A percentile compares a stretch with the other conserved stretches of the same genome.
phyloP scores from a whole-genome alignment of 805 yeast species.

The Metschnikowia arizonensis region DNA sequence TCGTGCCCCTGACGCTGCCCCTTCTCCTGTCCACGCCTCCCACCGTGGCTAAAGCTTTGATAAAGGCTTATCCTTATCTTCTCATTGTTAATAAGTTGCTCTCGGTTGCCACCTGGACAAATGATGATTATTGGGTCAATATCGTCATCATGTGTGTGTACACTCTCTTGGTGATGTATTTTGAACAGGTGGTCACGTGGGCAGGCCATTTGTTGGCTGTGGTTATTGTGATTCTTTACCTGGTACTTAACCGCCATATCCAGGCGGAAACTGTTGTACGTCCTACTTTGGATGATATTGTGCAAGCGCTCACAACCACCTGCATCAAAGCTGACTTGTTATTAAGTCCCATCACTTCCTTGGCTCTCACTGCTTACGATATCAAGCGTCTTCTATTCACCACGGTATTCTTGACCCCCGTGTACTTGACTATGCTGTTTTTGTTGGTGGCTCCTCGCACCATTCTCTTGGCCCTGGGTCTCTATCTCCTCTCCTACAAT shows the following conservation, averaged over 20 bases:
- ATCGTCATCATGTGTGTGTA: conserved; percentile 54
- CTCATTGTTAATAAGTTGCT: conserved; percentile 65
- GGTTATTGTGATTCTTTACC: conserved; percentile 54
- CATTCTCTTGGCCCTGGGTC: conserved; percentile 55
- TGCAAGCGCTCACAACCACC: conserved; percentile 69
- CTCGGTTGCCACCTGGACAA: conserved; percentile 86
- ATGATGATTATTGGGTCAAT: conserved; percentile 75
- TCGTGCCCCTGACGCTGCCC: conserved; percentile 63
- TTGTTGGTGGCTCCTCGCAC: conserved; percentile 69
- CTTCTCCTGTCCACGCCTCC: conserved; percentile 87
- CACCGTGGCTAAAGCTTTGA: conserved; percentile 76
- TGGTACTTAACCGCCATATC: conserved; percentile 53
- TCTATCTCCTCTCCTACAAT: conserved; percentile 73
- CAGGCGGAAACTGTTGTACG: conserved; percentile 55
- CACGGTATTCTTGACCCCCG: conserved; percentile 79
- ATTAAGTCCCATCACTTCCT: conserved; percentile 70
- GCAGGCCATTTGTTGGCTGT: conserved; percentile 76
- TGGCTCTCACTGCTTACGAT: conserved; percentile 73
- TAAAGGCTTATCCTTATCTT: conserved; percentile 81
- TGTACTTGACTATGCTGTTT: conserved; percentile 66
- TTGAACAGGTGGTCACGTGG: conserved; percentile 73
- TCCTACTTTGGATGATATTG: conserved; percentile 85
- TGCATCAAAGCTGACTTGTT: conserved; percentile 74
- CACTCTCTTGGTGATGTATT: conserved; percentile 63
- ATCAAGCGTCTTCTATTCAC: conserved; percentile 77